Conservation (phyloP, 257 asterid species). For the Solanum chiquidenum region DNA sequence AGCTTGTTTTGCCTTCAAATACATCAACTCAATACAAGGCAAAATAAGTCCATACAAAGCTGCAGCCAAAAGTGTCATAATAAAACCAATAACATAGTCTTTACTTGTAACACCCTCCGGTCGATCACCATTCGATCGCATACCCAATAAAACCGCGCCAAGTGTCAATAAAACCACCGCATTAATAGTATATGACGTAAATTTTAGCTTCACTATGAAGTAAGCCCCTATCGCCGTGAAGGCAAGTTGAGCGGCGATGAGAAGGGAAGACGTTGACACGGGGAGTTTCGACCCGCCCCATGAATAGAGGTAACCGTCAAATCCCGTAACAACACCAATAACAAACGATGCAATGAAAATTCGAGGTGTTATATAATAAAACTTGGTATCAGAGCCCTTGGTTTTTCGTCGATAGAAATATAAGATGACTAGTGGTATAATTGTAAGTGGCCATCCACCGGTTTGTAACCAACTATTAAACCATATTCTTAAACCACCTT, state of each 20-base stretch:
- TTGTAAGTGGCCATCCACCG: neutral
- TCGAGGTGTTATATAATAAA: neutral
- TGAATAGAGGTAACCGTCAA: neutral
- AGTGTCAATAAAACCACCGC: neutral
- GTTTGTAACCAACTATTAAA: neutral
- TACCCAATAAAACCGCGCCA: neutral
- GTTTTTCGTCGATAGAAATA: neutral
- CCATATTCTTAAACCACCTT: neutral
- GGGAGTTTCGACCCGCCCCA: neutral
- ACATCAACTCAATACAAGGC: neutral
- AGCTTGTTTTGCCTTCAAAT: neutral
- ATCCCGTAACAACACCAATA: neutral
- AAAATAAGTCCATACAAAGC: neutral
- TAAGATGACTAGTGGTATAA: neutral
- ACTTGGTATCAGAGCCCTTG: neutral
- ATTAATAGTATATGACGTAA: neutral
- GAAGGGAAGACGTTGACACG: neutral
- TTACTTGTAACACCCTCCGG: neutral
- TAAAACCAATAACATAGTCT: neutral
- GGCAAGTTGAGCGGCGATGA: neutral
- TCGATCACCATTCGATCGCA: neutral
- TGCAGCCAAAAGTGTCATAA: neutral
- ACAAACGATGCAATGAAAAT: neutral
- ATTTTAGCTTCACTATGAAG: neutral
- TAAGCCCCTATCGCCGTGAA: neutral